Evolutionary conservation across 768 basidiomycete species (phyloP).

Genomic region (Peribolospora baueri): DNA sequence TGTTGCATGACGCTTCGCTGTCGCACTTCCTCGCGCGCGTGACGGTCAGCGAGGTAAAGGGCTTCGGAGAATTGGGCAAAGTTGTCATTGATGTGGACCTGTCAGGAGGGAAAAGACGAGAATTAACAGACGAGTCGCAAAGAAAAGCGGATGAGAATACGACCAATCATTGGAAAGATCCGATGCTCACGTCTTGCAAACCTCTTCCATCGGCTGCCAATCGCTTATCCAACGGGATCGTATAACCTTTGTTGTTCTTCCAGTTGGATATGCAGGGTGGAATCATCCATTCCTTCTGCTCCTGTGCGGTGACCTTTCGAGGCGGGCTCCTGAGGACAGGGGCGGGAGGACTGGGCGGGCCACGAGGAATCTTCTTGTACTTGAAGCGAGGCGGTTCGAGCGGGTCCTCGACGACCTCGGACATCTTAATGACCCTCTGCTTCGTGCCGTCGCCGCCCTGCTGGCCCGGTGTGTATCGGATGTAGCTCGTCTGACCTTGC

Average conservation of each 20-base stretch:
- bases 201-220: slow-evolving; percentile 95
- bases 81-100: slow-evolving; percentile 97
- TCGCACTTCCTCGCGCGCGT: slow-evolving; percentile 91
- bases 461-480: slow-evolving; percentile 90
- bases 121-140: background rate
- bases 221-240: slow-evolving; percentile 92
- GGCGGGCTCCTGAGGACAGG: slow-evolving; percentile 89
- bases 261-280: slow-evolving; percentile 98
- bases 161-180: background rate
- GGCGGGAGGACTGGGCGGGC: slow-evolving; percentile 85
- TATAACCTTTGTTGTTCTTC: slow-evolving; percentile 99
- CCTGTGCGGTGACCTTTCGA: slow-evolving; percentile 78
- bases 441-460: slow-evolving; percentile 44
- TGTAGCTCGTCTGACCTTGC: slow-evolving; percentile 47
- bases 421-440: slow-evolving; percentile 97
- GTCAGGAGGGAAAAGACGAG: background rate
- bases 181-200: slow-evolving; percentile 61
- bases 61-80: slow-evolving; percentile 98
- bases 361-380: slow-evolving; percentile 94
- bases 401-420: slow-evolving; percentile 90
- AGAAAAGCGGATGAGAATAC: background rate
- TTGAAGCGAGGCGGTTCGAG: slow-evolving; percentile 92
- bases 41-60: slow-evolving; percentile 79
- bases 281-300: slow-evolving; percentile 99
- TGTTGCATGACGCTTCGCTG: slow-evolving; percentile 95